phyloP scores from a whole-genome alignment of 441 rosid species.

The Adansonia gregorii region DNA sequence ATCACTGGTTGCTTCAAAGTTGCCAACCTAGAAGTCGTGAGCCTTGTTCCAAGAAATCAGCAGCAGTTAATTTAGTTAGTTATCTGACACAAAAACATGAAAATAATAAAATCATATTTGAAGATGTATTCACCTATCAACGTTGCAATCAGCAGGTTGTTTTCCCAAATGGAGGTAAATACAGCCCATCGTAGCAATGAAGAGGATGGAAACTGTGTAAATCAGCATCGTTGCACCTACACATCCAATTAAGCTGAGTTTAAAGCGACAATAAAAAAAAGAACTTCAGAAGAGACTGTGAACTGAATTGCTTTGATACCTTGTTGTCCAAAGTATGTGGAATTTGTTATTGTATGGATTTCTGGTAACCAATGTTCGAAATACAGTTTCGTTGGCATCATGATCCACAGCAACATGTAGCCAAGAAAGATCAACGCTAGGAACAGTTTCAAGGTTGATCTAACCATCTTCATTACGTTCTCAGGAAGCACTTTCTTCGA shows the following conservation, averaged over 20 bases:
- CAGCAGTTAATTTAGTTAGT: not conserved
- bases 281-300: not conserved
- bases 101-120: not conserved
- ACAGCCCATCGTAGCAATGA: conserved; percentile 51
- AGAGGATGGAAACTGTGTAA: conserved; percentile 48
- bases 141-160: not conserved
- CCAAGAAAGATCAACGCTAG: conserved; percentile 40
- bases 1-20: conserved; percentile 40
- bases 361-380: conserved; percentile 41
- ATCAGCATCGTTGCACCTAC: conserved; percentile 42
- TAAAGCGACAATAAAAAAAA: not conserved
- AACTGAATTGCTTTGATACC: conserved; percentile 31
- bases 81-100: not conserved
- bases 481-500: not conserved
- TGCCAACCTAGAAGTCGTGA: not conserved
- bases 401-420: conserved; percentile 50
- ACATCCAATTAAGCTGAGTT: not conserved
- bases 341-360: conserved; percentile 33
- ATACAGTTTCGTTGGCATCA: conserved; percentile 46
- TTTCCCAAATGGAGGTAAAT: conserved; percentile 46
- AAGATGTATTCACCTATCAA: not conserved
- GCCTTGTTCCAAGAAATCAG: conserved; percentile 11
- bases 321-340: conserved; percentile 47
- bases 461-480: conserved; percentile 16
- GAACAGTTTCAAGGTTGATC: conserved; percentile 34